Evolutionary conservation across 495 filamentous ascomycete genomes (phyloP).

Genomic region (Terfezia claveryi): DNA sequence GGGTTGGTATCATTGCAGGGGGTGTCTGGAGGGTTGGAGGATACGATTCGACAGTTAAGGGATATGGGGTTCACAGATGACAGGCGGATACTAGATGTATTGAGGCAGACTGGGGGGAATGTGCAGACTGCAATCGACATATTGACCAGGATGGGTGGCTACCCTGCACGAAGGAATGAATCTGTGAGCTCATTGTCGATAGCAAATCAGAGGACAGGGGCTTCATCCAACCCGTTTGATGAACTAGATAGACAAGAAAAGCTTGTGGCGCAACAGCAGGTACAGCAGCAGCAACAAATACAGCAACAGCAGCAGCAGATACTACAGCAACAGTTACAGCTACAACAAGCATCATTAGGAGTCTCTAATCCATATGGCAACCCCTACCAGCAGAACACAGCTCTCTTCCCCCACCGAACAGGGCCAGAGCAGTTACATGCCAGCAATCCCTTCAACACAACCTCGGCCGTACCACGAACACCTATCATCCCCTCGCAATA

Average conservation of each 20-base stretch:
- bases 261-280: slow-evolving; percentile 7
- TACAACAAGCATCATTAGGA: slow-evolving; percentile 18
- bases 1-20: neutral
- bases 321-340: slow-evolving; percentile 21
- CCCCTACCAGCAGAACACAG: neutral
- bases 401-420: neutral
- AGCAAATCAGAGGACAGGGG: slow-evolving; percentile 14
- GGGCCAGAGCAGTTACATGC: neutral
- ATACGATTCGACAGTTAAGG: slow-evolving; percentile 52
- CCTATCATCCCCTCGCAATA: neutral
- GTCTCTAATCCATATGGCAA: neutral
- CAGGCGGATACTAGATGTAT: slow-evolving; percentile 50
- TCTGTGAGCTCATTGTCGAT: slow-evolving; percentile 6
- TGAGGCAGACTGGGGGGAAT: slow-evolving; percentile 63
- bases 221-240: slow-evolving; percentile 43
- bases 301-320: slow-evolving; percentile 15
- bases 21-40: slow-evolving; percentile 3
- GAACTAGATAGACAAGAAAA: slow-evolving; percentile 17
- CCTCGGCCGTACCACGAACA: too few species aligned
- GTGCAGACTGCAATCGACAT: slow-evolving; percentile 68
- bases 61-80: slow-evolving; percentile 91
- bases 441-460: neutral
- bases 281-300: neutral
- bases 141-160: slow-evolving; percentile 31
- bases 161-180: too few species aligned